Evolutionary conservation across 73 alveolate genomes (phyloP).

Genomic region (Paramecium sexaurelia): DNA sequence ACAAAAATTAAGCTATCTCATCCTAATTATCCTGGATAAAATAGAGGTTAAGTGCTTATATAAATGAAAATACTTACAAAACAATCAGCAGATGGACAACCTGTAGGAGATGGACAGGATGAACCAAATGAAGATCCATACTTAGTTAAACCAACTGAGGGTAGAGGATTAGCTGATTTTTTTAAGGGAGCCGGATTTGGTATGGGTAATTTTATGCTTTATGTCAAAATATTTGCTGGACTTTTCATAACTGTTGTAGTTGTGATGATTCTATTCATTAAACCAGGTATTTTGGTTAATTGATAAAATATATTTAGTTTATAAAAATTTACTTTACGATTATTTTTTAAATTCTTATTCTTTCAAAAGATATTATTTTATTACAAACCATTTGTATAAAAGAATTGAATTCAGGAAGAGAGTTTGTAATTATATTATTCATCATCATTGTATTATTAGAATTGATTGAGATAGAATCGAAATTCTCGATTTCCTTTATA

Average conservation of each 20-base stretch:
- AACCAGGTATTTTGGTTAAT: slow-evolving; percentile 70
- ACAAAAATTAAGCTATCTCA: slow-evolving; percentile 72
- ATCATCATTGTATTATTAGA: too few relatives aligned
- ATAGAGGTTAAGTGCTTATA: slow-evolving; percentile 69
- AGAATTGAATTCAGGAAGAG: too few relatives aligned
- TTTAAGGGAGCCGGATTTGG: slow-evolving; percentile 82
- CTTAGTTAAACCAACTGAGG: slow-evolving; percentile 87
- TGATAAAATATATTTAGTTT: background rate
- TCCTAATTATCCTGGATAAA: slow-evolving; percentile 77
- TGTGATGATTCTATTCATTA: slow-evolving; percentile 62
- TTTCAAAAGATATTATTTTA: too few relatives aligned
- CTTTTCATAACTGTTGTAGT: slow-evolving; percentile 48
- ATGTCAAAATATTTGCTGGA: slow-evolving; percentile 62
- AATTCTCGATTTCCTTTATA: too few relatives aligned
- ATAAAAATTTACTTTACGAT: background rate
- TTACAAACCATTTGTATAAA: too few relatives aligned
- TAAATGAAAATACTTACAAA: slow-evolving; percentile 76
- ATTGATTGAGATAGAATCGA: too few relatives aligned
- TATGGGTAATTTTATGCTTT: slow-evolving; percentile 71
- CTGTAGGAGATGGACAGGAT: slow-evolving; percentile 91
- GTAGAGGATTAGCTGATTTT: slow-evolving; percentile 91
- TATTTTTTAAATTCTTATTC: too few relatives aligned
- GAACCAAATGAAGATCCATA: slow-evolving; percentile 97
- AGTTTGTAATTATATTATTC: too few relatives aligned
- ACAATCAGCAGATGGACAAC: slow-evolving; percentile 75